Base-by-base conservation (phyloP, 805 yeast genomes). In the Lipomyces chichibuensis region DNA sequence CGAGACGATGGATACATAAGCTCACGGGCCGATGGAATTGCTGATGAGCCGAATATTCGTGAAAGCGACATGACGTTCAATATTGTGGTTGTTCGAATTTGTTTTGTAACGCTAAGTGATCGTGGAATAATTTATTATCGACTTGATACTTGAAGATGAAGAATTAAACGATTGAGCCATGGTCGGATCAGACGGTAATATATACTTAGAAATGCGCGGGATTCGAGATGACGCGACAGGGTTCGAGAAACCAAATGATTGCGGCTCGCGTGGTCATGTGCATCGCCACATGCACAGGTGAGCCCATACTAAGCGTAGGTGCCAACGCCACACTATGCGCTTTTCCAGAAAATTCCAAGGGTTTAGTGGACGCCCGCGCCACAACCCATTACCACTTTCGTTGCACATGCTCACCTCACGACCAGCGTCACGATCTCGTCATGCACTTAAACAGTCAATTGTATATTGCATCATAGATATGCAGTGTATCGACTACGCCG, bases 21-120 rank as follows among this genome's bases (percentile, higher is more conserved):
- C 32, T 65, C 66, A 7, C 66, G 37, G 29, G 64, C 35, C 9
- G 61, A 61, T 2, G 70, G 65, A 17, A 32, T 14, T n/a, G 59
- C 25, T 17, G 69, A 46, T 11, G 69, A 43, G 39, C 55, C 46
- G 37, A 67, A 57, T 23, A 67, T 51, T 49, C 69, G 46, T 59
- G 69, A 54, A 43, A 67, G 69, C 17, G 71, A 67, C 71, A 67
- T 67, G 54, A 17, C 49, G 49, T 59, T 32, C 33, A 29, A 25
- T 52, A 23, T 52, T 3, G 9, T 43, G n/a, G 20, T 17, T 2
- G 20, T 43, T n/a, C 23, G 7, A 17, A 7, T 43, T 43, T 17
- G 20, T 17, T 17, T 6, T 17, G 49, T 43, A 2, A 37, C 11
- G 39, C 3, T 37, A 11, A 37, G 23, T n/a, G 49, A 43, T 43